A percentile compares a stretch with the other conserved stretches of the same genome.
phyloP scores from a whole-genome alignment of 116 monocot genomes.

The Iris pallida region DNA sequence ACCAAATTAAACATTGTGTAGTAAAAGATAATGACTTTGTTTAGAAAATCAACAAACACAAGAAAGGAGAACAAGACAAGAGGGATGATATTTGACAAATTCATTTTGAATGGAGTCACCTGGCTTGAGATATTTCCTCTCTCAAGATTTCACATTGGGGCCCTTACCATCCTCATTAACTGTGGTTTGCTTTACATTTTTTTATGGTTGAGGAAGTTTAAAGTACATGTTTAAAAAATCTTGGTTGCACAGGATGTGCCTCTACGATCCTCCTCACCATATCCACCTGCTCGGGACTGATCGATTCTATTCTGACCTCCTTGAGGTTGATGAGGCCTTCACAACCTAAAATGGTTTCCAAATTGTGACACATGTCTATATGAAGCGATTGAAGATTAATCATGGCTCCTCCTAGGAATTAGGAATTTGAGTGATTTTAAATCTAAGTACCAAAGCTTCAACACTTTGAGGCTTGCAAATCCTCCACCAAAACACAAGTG shows the following conservation, averaged over 20 bases:
- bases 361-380: not conserved
- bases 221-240: too few relatives aligned
- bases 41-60: too few relatives aligned
- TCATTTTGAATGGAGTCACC: too few relatives aligned
- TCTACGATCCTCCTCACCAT: not conserved
- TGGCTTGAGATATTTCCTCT: too few relatives aligned
- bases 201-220: too few relatives aligned
- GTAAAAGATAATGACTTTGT: too few relatives aligned
- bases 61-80: too few relatives aligned
- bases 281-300: not conserved
- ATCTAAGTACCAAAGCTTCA: not conserved
- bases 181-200: too few relatives aligned
- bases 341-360: not conserved
- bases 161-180: too few relatives aligned
- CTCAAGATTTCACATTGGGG: too few relatives aligned
- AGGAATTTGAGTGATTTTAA: not conserved
- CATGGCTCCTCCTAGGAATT: not conserved
- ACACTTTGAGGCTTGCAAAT: not conserved
- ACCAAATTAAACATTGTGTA: too few relatives aligned
- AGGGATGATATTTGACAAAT: too few relatives aligned
- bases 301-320: not conserved
- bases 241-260: not conserved
- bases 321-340: not conserved
- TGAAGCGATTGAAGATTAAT: not conserved
- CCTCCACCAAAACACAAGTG: not conserved